Evolutionary conservation across 2,329 filamentous ascomycete species (phyloP).

Genomic region (Tolypocladium album): DNA sequence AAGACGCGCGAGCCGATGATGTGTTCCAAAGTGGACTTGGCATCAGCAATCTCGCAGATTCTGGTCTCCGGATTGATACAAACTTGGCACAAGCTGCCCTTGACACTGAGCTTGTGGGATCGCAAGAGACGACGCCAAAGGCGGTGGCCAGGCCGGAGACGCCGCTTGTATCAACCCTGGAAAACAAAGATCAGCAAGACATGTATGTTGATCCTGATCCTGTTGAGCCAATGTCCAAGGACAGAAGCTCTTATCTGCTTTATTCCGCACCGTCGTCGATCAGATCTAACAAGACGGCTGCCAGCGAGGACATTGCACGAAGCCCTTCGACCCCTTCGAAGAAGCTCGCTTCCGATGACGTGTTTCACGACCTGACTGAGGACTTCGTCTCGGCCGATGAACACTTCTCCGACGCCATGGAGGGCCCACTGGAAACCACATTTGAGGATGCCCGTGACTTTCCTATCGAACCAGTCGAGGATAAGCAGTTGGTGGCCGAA

Average conservation of each 20-base stretch:
- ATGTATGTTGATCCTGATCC: constrained; percentile 25
- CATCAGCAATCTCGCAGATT: constrained; percentile 8
- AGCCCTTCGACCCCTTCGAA: constrained; percentile 15
- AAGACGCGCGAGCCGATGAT: constrained; percentile 14
- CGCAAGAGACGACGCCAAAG: constrained; percentile 59
- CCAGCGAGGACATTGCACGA: constrained; percentile 9
- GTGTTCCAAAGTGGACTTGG: constrained; percentile 14
- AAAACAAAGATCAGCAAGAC: constrained; percentile 3
- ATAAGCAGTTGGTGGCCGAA: constrained; percentile 1
- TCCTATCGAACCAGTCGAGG: background rate
- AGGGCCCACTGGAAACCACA: constrained; percentile 12
- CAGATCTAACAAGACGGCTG: constrained; percentile 15
- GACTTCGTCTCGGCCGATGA: constrained; percentile 23
- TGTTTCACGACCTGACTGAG: constrained; percentile 13
- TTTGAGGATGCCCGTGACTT: constrained; percentile 6
- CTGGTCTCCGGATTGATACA: constrained; percentile 30
- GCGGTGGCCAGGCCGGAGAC: constrained; percentile 31
- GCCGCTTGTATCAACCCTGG: constrained; percentile 8
- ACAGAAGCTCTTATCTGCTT: constrained; percentile 30
- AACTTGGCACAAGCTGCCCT: constrained; percentile 16
- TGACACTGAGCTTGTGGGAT: constrained; percentile 41
- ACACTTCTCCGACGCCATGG: constrained; percentile 23
- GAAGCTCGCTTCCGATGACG: constrained; percentile 5
- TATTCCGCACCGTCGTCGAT: constrained; percentile 25
- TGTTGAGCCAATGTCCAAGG: constrained; percentile 29